Evolutionary conservation across 169 alveolate genomes (phyloP).

Genomic region (Plasmodium berghei): DNA sequence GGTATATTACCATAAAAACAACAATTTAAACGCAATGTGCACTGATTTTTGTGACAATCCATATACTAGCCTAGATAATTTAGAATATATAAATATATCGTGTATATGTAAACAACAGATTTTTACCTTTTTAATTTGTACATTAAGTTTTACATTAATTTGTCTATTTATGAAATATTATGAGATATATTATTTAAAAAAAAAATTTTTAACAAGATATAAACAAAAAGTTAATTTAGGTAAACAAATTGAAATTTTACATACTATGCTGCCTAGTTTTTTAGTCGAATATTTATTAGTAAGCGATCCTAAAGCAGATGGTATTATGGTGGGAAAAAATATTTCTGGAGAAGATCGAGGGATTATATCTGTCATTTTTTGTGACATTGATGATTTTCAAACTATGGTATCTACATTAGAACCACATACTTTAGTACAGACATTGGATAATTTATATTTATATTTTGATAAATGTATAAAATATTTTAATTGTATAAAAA

Average conservation of each 20-base stretch:
- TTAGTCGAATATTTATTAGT: constrained; percentile 89
- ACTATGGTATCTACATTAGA: constrained; percentile 92
- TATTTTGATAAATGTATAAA: constrained; percentile 96
- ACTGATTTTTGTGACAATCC: constrained; percentile 75
- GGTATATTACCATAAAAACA: constrained; percentile 68
- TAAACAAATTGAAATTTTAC: constrained; percentile 90
- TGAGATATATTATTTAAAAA: constrained; percentile 86
- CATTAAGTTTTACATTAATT: constrained; percentile 82
- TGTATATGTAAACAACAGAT: constrained; percentile 57
- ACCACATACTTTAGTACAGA: constrained; percentile 93
- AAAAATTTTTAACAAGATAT: constrained; percentile 85
- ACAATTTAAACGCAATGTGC: constrained; percentile 36
- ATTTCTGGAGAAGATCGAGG: constrained; percentile 92
- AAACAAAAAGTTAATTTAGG: constrained; percentile 84
- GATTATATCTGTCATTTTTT: constrained; percentile 95
- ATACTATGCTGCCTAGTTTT: constrained; percentile 92
- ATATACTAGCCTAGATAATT: constrained; percentile 22
- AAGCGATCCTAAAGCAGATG: constrained; percentile 80
- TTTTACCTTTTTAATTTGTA: constrained; percentile 80
- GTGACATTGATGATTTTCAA: constrained; percentile 98
- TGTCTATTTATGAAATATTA: constrained; percentile 89
- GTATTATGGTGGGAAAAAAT: constrained; percentile 79
- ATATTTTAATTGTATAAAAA: constrained; percentile 91
- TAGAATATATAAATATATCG: constrained; percentile 31
- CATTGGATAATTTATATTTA: constrained; percentile 94